phyloP scores from a whole-genome alignment of 2,329 filamentous ascomycete species.

The Tolypocladium capitatum region DNA sequence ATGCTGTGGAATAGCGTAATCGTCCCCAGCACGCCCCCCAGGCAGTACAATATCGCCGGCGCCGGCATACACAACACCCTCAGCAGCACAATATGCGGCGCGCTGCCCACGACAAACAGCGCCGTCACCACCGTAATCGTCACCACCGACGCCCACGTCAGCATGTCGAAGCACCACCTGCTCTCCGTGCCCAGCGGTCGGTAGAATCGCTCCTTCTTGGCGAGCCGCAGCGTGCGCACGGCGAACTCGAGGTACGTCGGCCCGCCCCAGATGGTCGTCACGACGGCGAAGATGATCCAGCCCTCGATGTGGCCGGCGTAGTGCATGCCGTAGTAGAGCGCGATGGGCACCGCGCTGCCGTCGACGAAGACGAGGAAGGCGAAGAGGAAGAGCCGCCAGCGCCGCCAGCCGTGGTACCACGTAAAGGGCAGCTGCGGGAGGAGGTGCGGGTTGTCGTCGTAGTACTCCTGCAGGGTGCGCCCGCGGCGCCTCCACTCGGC shows the following conservation, averaged over 20 bases:
- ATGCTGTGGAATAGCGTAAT: conserved; percentile 20
- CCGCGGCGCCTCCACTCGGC: conserved; percentile 21
- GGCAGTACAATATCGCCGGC: conserved; percentile 34
- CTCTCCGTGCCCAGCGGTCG: conserved; percentile 32
- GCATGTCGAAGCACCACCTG: conserved; percentile 36
- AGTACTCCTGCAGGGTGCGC: conserved; percentile 24
- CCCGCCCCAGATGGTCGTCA: conserved; percentile 41
- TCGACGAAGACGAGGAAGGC: conserved; percentile 34
- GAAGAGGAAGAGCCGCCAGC: conserved; percentile 32
- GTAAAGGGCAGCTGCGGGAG: conserved; percentile 27
- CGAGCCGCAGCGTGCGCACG: conserved; percentile 32
- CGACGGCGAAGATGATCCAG: conserved; percentile 35
- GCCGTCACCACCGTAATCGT: conserved; percentile 36
- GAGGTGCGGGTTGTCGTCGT: conserved; percentile 23
- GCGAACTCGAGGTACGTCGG: conserved; percentile 41
- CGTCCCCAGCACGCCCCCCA: conserved; percentile 27
- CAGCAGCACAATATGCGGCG: conserved; percentile 34
- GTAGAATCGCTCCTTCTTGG: conserved; percentile 34
- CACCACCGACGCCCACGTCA: conserved; percentile 31
- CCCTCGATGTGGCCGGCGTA: conserved; percentile 25
- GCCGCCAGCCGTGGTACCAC: conserved; percentile 25
- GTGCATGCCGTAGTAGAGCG: conserved; percentile 37
- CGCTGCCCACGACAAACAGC: conserved; percentile 36
- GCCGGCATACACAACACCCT: conserved; percentile 38
- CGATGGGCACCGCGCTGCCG: conserved; percentile 30